A percentile compares a stretch with the other conserved stretches of the same genome.
Evolutionary conservation across 192 early-diverging fungal species (phyloP).

Genomic region (Umbelopsis isabellina): DNA sequence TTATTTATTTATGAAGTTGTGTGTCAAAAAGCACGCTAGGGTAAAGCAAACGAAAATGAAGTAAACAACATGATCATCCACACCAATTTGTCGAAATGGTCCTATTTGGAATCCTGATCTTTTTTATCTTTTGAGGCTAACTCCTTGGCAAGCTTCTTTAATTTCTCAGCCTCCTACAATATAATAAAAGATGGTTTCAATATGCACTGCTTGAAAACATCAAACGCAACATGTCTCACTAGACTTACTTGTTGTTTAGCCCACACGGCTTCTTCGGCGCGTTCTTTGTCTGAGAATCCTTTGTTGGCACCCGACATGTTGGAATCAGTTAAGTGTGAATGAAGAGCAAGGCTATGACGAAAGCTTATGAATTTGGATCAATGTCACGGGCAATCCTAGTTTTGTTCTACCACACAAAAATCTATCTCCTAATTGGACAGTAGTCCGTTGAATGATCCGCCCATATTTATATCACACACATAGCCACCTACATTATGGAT

Average conservation of each 20-base stretch:
- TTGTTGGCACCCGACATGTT: conserved; percentile 12
- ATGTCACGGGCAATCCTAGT: background rate
- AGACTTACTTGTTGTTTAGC: background rate
- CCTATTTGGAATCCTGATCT: conserved; percentile 7
- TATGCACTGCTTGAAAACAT: background rate
- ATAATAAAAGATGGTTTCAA: background rate
- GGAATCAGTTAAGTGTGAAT: background rate
- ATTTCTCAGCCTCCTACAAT: background rate
- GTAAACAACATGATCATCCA: background rate
- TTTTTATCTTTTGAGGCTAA: conserved; percentile 3
- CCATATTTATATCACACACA: no score
- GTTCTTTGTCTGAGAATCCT: conserved; percentile 11
- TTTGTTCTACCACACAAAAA: background rate
- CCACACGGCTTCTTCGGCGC: background rate
- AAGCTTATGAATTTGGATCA: background rate
- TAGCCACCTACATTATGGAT: no score
- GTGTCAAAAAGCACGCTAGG: no score
- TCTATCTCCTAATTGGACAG: no score
- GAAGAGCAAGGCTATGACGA: background rate
- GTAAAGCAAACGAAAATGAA: background rate
- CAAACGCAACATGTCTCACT: background rate
- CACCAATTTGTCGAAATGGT: background rate
- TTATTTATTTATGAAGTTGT: background rate
- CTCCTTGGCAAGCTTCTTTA: conserved; percentile 13
- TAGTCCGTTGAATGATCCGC: no score